A percentile compares a stretch with the other conserved stretches of the same genome.
Evolutionary conservation across 495 filamentous ascomycete species (phyloP).

Genomic region (Chaetomium cochliodes): DNA sequence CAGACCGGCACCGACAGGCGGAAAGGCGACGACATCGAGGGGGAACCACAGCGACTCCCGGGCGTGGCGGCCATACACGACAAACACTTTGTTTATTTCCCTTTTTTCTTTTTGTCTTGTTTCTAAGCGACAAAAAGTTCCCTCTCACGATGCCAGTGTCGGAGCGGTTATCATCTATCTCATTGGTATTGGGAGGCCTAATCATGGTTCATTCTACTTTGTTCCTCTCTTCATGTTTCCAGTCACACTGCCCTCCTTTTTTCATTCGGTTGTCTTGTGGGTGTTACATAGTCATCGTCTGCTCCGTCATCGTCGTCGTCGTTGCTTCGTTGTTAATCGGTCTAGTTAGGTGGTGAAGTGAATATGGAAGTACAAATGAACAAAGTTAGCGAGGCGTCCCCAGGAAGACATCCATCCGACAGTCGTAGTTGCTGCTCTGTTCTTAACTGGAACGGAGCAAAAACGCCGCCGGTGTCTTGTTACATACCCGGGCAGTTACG

Average conservation of each 20-base stretch:
- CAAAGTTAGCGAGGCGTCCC: not conserved
- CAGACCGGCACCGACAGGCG: not conserved
- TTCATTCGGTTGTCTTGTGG: conserved; percentile 7
- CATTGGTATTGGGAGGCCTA: conserved; percentile 8
- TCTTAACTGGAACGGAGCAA: not conserved
- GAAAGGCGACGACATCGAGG: conserved; percentile 8
- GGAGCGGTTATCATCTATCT: conserved; percentile 4
- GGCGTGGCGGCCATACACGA: not conserved
- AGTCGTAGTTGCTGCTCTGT: no score
- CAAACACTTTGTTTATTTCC: not conserved
- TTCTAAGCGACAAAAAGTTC: conserved; percentile 9
- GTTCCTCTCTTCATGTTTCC: conserved; percentile 9
- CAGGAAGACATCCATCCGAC: no score
- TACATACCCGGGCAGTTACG: no score
- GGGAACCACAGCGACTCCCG: not conserved
- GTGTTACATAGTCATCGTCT: conserved; percentile 6
- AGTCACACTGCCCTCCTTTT: not conserved
- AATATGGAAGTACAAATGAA: conserved; percentile 9
- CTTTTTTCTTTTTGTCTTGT: conserved; percentile 1
- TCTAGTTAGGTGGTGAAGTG: not conserved
- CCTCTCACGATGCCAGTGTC: not conserved
- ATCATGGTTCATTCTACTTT: conserved; percentile 5
- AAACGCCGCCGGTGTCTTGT: no score
- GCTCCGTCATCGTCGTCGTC: not conserved
- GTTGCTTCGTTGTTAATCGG: conserved; percentile 1